Conservation (phyloP, 2,329 filamentous ascomycete genomes). For the Thermomyces lanuginosus region DNA sequence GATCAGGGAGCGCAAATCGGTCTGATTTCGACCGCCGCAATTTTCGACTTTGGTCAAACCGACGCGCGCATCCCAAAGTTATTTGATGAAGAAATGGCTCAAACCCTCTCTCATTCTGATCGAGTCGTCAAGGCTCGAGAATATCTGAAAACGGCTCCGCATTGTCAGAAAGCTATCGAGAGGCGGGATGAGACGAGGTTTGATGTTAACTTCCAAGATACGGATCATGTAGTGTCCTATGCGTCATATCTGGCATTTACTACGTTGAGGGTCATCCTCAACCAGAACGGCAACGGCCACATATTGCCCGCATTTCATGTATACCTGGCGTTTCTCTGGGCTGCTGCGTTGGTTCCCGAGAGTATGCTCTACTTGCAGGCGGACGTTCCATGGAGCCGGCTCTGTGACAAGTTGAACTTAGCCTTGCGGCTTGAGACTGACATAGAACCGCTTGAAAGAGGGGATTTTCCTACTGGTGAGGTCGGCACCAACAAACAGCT, state of each 20-base stretch:
- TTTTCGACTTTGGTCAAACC: conserved; percentile 38
- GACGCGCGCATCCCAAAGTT: conserved; percentile 16
- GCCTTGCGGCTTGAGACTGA: conserved; percentile 27
- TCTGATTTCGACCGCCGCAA: conserved; percentile 37
- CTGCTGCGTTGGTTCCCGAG: conserved; percentile 20
- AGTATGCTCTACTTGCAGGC: conserved; percentile 25
- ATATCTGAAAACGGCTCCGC: conserved; percentile 8
- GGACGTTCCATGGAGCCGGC: conserved; percentile 35
- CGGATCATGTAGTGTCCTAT: conserved; percentile 17
- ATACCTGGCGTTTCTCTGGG: conserved; percentile 37
- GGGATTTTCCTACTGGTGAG: conserved; percentile 29
- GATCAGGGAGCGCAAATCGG: conserved; percentile 40
- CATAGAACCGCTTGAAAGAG: conserved; percentile 19
- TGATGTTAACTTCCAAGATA: conserved; percentile 6
- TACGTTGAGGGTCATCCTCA: conserved; percentile 29
- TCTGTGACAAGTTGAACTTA: conserved; percentile 38
- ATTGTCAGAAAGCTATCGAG: conserved; percentile 1
- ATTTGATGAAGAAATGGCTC: conserved; percentile 11
- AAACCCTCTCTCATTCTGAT: conserved; percentile 6
- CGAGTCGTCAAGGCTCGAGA: conserved; percentile 10
- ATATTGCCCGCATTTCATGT: conserved; percentile 40
- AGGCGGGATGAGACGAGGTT: not conserved
- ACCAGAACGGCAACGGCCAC: conserved; percentile 34
- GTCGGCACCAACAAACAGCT: conserved; percentile 31
- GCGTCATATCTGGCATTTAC: conserved; percentile 27